Base-by-base conservation (phyloP, 2,329 filamentous ascomycete species). In the Penicillium sclerotiorum region DNA sequence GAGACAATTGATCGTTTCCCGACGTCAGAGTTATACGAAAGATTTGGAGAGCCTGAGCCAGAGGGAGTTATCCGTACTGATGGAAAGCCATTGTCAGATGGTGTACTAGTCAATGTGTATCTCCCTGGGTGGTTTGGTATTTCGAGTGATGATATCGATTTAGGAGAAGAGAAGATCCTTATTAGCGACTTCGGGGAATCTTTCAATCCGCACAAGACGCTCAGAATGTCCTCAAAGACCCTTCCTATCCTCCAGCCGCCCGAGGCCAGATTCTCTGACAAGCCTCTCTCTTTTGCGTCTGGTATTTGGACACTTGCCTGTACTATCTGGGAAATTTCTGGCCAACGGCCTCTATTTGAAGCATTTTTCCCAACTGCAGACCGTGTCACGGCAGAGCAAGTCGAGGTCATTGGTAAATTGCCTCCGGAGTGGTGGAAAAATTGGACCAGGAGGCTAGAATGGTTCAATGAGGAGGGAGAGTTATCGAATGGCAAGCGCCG, bases 221-320 rank as follows among this genome's bases (percentile, higher is more conserved):
- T 39, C 12, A 52, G 47, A 5, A 49, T 48, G 7, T 44, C 20
- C 6, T 61, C 58, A 8, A 57, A 67, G 46, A 67, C 60, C 8
- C 61, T 59, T 28, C 52, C 57, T 36, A 37, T 60, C 38, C 53
- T 69, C 21, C 60, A 61, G 3, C 66, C 68, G 17, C 72, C 71
- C 0, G 70, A 73, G 51, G 59, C 62, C 8, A 49, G 56, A 13
- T 74, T 74, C 41, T 66, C 65, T 6, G 50, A 51, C 12, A 60
- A 38, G 5, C 65, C 71, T 1, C 67, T 74, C 12, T 64, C 67
- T 7, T 69, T 69, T 43, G 12, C 61, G 7, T 69, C 67, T 1
- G 69, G 75, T 41, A 68, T 73, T 13, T 74, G 68, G 70, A 71
- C 64, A 25, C 62, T 74, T 18, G 65, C 62, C 1, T 75, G 70